Conservation (phyloP, 352 stramenopile species). For the Poterioochromonas sp. region DNA sequence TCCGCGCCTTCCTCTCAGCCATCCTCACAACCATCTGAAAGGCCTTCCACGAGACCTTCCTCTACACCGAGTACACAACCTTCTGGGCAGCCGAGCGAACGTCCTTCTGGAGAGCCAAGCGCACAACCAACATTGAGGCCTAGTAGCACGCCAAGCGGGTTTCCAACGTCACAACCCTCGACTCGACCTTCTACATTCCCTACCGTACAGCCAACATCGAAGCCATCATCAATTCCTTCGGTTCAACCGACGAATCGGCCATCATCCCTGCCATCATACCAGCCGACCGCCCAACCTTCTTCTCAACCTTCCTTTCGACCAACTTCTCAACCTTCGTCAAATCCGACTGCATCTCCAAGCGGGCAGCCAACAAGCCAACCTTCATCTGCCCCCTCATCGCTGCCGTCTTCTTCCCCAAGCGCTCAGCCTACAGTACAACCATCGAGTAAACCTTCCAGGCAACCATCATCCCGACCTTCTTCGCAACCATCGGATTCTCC, state of each 20-base stretch:
- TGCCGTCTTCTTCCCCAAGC: not conserved
- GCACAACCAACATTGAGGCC: not conserved
- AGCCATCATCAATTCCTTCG: not conserved
- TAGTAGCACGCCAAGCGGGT: not conserved
- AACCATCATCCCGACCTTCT: not conserved
- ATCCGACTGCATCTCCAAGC: not conserved
- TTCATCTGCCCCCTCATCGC: not conserved
- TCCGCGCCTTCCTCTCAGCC: not conserved
- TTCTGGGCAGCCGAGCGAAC: not conserved
- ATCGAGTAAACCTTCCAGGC: not conserved
- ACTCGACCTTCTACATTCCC: not conserved
- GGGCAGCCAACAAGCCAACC: not conserved
- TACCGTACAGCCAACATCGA: not conserved
- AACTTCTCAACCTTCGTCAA: not conserved
- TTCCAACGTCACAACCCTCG: not conserved
- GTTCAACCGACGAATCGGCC: not conserved
- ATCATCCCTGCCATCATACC: not conserved
- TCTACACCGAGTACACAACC: not conserved
- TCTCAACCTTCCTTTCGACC: no score
- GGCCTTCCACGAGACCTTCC: no score
- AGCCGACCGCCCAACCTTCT: not conserved
- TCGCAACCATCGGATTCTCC: not conserved
- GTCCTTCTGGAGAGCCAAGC: not conserved
- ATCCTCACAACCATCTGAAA: no score
- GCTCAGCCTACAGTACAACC: not conserved